These are phyloP conservation scores for Pleurotus citrinopileatus DNA, from an alignment of 768 basidiomycete genomes.

Conservation along the genomic window DNA sequence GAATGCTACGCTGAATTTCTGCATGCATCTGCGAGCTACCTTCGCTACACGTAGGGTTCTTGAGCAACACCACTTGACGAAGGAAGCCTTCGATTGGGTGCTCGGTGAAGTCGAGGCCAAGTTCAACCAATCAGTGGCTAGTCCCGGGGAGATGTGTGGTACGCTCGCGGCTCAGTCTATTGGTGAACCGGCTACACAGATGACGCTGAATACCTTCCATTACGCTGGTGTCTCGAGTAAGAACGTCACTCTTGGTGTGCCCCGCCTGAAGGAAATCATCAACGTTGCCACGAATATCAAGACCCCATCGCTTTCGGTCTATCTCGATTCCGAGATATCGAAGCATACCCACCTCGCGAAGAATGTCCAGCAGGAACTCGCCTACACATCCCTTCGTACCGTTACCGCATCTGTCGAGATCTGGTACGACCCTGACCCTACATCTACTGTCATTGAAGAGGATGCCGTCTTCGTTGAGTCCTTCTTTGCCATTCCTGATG, in stretches of 20 bases:
- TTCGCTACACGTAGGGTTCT: constrained; percentile 86
- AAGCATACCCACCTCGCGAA: constrained; percentile 66
- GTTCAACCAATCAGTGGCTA: constrained; percentile 89
- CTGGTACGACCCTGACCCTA: constrained; percentile 95
- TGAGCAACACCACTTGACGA: constrained; percentile 83
- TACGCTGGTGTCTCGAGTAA: constrained; percentile 99
- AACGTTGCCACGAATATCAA: constrained; percentile 99
- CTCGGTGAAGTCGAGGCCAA: constrained; percentile 93
- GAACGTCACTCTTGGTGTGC: constrained; percentile 99
- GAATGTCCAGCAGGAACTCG: constrained; percentile 89
- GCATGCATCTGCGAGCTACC: constrained; percentile 88
- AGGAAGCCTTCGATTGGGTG: constrained; percentile 98
- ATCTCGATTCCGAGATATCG: constrained; percentile 72
- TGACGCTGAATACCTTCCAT: constrained; percentile 99
- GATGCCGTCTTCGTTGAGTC: constrained; percentile 95
- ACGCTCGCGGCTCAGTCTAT: constrained; percentile 98
- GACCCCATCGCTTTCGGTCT: constrained; percentile 94
- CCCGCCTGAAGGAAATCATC: constrained; percentile 98
- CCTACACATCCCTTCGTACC: constrained; percentile 90
- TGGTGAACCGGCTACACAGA: constrained; percentile 98
- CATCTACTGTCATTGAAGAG: constrained; percentile 92
- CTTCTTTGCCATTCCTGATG: constrained; percentile 99
- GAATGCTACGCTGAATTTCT: constrained; percentile 90
- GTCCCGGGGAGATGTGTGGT: constrained; percentile 99
- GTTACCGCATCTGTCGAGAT: constrained; percentile 96